Conservation (phyloP, 441 rosid species). For the Populus tomentosa region DNA sequence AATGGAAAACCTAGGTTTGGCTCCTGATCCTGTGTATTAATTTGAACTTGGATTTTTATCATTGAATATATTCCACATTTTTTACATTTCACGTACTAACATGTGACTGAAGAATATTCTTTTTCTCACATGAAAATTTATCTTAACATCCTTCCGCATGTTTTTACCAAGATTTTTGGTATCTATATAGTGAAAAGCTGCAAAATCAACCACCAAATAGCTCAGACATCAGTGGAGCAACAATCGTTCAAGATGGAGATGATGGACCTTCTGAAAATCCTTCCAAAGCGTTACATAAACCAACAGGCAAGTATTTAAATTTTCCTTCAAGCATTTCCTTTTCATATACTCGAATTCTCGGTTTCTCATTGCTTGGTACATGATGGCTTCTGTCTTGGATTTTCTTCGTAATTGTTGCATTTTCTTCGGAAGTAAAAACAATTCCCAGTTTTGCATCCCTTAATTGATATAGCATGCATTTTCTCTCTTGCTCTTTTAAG, state of each 20-base stretch:
- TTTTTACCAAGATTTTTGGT: slow-evolving; percentile 6
- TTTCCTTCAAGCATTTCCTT: slow-evolving; percentile 3
- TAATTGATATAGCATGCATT: not conserved
- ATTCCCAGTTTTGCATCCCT: not conserved
- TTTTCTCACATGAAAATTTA: not conserved
- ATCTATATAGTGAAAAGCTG: slow-evolving; percentile 42
- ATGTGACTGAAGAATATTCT: not conserved
- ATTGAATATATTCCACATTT: not conserved
- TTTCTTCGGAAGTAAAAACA: not conserved
- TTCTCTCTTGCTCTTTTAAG: slow-evolving; percentile 2
- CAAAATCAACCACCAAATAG: slow-evolving; percentile 36
- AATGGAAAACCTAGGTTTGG: slow-evolving; percentile 57
- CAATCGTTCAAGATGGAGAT: slow-evolving; percentile 36
- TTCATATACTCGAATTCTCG: not conserved
- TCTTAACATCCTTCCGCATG: not conserved
- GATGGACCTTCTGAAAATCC: slow-evolving; percentile 50
- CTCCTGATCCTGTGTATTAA: slow-evolving; percentile 18
- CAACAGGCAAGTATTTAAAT: slow-evolving; percentile 43
- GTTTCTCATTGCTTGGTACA: not conserved
- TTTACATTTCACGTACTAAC: not conserved
- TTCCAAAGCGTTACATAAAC: slow-evolving; percentile 43
- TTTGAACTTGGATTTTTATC: slow-evolving; percentile 4
- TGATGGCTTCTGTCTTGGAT: not conserved
- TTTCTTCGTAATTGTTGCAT: not conserved
- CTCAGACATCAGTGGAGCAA: slow-evolving; percentile 2